Evolutionary conservation across 1,139 yeast genomes (phyloP), one percentile per base, ranked within the genome.

Genomic region (Taphrina deformans): DNA sequence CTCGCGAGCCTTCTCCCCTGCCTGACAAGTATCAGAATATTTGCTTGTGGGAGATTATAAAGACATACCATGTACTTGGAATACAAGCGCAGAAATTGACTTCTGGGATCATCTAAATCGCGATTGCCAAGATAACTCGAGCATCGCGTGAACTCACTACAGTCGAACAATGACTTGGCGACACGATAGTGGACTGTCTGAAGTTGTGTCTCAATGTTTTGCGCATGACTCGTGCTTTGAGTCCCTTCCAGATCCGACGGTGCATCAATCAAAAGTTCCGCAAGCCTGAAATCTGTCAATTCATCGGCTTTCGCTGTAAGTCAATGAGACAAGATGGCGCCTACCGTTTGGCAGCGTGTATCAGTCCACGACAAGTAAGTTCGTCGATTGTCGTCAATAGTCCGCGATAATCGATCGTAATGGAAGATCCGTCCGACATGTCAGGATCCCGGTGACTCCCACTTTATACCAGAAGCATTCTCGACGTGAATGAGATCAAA

Each of bases 71-170:
- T 77, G 18, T 21, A 80, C 80, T 33, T 53, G 3, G 63, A 29
- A 24, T 59, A 59, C 7, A 59, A 29, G 18, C 41, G 26, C 23
- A 59, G 23, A 27, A 59, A 59, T 18, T 26, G 35, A 14, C 38
- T 26, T 16, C 21, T 24, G 2, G 27, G 14, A 6, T 48, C 46
- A 7, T 48, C n/a, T 12, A 16, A 3, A 12, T 18, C 44, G 18
- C 51, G 35, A 18, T 31, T 41, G 10, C 18, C 24, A 23, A 59
- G 56, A 7, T 26, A 70, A 1, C 80, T 79, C 1, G 89, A 85
- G 67, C 95, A 89, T 38, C 99, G 77, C 67, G 87, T 95, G 73
- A 87, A 92, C 74, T 93, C 99, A 71, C 88, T 87, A 72, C 92
- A 85, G 71, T 85, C 87, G 77, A 93, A 90, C 71, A 88, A 87